These are phyloP conservation scores for Adansonia madagascariensis DNA, from an alignment of 441 rosid genomes.

Conservation along the genomic window DNA sequence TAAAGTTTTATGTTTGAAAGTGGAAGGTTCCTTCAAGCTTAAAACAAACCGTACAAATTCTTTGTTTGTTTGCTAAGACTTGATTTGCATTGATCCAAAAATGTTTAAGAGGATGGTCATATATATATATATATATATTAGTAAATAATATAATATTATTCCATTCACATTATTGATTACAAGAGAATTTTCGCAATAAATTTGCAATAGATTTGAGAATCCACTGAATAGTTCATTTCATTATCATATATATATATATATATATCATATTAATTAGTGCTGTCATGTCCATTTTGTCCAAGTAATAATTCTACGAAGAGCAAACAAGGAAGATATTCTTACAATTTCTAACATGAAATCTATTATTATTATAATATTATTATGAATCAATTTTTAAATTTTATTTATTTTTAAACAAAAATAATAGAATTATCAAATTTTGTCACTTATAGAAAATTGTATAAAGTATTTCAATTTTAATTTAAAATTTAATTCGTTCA, in stretches of 20 bases:
- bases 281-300: background rate
- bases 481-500: too few species aligned
- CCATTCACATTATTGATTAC: background rate
- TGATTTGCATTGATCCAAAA: background rate
- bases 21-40: constrained; percentile 32
- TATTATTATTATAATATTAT: too few species aligned
- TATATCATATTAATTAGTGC: background rate
- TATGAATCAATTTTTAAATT: too few species aligned
- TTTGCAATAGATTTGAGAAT: background rate
- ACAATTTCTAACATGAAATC: too few species aligned
- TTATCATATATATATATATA: too few species aligned
- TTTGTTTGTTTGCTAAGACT: background rate
- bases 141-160: background rate
- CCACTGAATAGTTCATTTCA: too few species aligned
- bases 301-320: background rate
- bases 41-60: background rate
- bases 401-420: too few species aligned
- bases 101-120: background rate
- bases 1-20: background rate
- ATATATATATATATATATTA: background rate
- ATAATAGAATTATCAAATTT: too few species aligned
- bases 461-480: too few species aligned
- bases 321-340: too few species aligned
- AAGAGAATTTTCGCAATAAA: background rate
- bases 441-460: too few species aligned